Conservation (phyloP, 352 stramenopile genomes). For the Phytophthora podocarpi region DNA sequence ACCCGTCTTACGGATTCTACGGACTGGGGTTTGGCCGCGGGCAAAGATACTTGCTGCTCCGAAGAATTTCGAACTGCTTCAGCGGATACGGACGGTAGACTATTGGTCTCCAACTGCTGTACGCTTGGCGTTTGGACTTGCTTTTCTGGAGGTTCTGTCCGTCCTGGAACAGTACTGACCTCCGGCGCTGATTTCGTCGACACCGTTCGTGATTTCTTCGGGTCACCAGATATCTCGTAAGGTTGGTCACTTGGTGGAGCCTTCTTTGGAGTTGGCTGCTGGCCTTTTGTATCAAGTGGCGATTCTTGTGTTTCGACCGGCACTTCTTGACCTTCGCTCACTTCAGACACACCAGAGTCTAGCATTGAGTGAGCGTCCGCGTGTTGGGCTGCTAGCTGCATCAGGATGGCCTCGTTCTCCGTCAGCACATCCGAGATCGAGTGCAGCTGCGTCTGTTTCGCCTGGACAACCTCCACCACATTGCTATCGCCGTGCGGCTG, state of each 20-base stretch:
- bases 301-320: neutral
- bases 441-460: slow-evolving; percentile 42
- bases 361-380: neutral
- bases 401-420: slow-evolving; percentile 66
- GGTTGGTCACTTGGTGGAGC: neutral
- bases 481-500: slow-evolving; percentile 39
- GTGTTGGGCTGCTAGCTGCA: slow-evolving; percentile 35
- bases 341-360: no score
- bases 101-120: neutral
- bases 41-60: neutral
- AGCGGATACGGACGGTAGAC: neutral
- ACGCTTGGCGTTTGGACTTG: neutral
- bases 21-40: neutral
- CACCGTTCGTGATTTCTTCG: no score
- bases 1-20: neutral
- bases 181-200: neutral
- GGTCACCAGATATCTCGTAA: neutral
- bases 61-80: neutral
- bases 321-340: no score
- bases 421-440: slow-evolving; percentile 62
- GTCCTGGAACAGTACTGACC: neutral
- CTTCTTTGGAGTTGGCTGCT: neutral
- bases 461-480: slow-evolving; percentile 33
- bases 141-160: neutral
- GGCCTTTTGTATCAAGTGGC: neutral